Conservation (phyloP, 164 flowering plant species). For the Cinnamomum chago region DNA sequence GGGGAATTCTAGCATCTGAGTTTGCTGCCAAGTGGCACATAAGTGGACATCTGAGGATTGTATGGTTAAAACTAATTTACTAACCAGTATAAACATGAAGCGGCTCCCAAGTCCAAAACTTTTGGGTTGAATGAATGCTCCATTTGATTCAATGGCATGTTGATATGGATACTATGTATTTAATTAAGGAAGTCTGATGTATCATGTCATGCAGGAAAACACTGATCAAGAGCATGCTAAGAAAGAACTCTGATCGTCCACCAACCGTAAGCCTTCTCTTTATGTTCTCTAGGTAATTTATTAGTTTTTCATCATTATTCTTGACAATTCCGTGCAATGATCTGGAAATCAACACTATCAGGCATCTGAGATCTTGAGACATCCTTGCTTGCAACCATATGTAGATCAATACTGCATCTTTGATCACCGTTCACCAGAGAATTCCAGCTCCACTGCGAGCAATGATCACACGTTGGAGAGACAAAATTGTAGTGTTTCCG, state of each 20-base stretch:
- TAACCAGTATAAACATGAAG: background rate
- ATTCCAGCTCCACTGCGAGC: slow-evolving; percentile 35
- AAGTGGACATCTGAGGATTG: background rate
- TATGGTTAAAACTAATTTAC: too few relatives aligned
- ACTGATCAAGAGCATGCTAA: slow-evolving; percentile 90
- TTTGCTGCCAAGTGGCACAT: too few relatives aligned
- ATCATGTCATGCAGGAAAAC: slow-evolving; percentile 55
- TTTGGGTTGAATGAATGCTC: background rate
- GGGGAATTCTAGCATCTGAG: too few relatives aligned
- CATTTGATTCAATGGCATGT: background rate
- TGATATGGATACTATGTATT: background rate
- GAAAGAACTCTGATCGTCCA: slow-evolving; percentile 96
- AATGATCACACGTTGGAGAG: slow-evolving; percentile 61
- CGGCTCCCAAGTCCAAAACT: background rate
- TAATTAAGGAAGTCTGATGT: slow-evolving; percentile 8
- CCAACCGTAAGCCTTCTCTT: slow-evolving; percentile 57
- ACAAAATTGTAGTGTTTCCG: slow-evolving; percentile 75
- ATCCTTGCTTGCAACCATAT: slow-evolving; percentile 88
- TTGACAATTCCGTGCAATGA: slow-evolving; percentile 15
- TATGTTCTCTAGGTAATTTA: background rate
- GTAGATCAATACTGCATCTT: slow-evolving; percentile 62
- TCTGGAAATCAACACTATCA: slow-evolving; percentile 28
- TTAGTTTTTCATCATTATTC: background rate
- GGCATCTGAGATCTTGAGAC: slow-evolving; percentile 90
- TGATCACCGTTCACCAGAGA: slow-evolving; percentile 44